These are phyloP conservation scores for Lecanicillium sp. DNA, from an alignment of 2,329 filamentous ascomycete genomes.

Conservation along the genomic window DNA sequence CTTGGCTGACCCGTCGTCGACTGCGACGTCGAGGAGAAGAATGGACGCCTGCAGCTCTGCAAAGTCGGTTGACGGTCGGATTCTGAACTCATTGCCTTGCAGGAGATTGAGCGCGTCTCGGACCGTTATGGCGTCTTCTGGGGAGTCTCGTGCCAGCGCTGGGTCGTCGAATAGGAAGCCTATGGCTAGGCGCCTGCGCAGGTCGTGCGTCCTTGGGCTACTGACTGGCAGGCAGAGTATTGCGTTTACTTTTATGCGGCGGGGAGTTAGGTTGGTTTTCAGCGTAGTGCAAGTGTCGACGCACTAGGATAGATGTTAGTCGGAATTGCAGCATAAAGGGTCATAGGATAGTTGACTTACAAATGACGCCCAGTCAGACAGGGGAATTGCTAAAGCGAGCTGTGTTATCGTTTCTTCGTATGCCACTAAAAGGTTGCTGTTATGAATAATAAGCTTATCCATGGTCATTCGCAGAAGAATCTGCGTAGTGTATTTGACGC, in stretches of 20 bases:
- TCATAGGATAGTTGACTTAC: constrained; percentile 26
- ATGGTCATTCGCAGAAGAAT: constrained; percentile 47
- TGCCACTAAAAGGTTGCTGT: constrained; percentile 29
- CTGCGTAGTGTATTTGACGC: constrained; percentile 32
- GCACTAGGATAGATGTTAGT: constrained; percentile 32
- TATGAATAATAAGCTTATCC: constrained; percentile 41
- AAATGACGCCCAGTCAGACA: constrained; percentile 28
- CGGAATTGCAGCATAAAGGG: too few relatives aligned
- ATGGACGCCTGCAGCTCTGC: constrained; percentile 57
- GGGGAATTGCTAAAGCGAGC: constrained; percentile 35
- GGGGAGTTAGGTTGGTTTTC: constrained; percentile 32
- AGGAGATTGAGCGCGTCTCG: constrained; percentile 39
- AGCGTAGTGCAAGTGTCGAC: constrained; percentile 39
- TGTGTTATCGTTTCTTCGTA: constrained; percentile 35
- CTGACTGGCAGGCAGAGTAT: constrained; percentile 51
- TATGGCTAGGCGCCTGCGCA: constrained; percentile 60
- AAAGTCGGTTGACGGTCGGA: constrained; percentile 57
- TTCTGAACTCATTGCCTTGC: constrained; percentile 38
- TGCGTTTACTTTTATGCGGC: constrained; percentile 49
- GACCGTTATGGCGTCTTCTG: constrained; percentile 34
- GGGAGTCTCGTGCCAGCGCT: constrained; percentile 29
- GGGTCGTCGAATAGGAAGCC: constrained; percentile 52
- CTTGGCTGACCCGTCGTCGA: constrained; percentile 52
- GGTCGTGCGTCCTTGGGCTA: constrained; percentile 42
- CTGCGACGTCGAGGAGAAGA: constrained; percentile 62